phyloP scores from a whole-genome alignment of 768 basidiomycete genomes.

The Rhizopogon vinicolor region DNA sequence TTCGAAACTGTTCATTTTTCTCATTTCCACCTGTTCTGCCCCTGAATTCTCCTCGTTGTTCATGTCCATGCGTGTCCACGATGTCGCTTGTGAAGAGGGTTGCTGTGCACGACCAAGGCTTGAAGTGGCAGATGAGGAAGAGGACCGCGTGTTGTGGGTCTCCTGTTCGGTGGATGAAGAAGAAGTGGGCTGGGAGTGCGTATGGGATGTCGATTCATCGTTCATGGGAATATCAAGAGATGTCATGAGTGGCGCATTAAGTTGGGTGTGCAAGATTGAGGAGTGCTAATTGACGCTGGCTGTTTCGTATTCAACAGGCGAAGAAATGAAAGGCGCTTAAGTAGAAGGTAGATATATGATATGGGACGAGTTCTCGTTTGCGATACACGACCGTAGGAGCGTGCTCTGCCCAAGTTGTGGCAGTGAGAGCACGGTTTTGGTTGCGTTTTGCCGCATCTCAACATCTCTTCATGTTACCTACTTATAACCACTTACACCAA shows the following conservation, averaged over 20 bases:
- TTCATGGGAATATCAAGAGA: constrained; percentile 19
- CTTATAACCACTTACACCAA: too few relatives aligned
- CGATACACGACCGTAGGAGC: too few relatives aligned
- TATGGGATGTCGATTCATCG: constrained; percentile 8
- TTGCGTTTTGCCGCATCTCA: not conserved
- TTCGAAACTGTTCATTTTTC: not conserved
- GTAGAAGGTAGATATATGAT: not conserved
- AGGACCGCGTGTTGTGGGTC: not conserved
- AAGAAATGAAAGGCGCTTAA: not conserved
- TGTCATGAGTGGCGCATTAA: constrained; percentile 23
- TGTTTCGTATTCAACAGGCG: not conserved
- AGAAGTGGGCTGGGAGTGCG: not conserved
- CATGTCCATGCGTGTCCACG: constrained; percentile 20
- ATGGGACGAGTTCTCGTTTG: not conserved
- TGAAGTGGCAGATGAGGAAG: constrained; percentile 9
- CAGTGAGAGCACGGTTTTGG: not conserved
- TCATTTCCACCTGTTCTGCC: constrained; percentile 7
- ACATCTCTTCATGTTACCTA: not conserved
- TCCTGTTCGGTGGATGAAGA: constrained; percentile 1
- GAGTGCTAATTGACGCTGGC: not conserved
- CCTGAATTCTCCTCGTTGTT: not conserved
- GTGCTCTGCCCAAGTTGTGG: too few relatives aligned
- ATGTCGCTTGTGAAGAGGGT: constrained; percentile 22
- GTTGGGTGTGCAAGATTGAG: not conserved
- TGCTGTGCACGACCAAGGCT: constrained; percentile 12